Evolutionary conservation across 176 grass and related monocot genomes (phyloP), one percentile per base, ranked within the genome.

Genomic region (Rhynchospora breviuscula): DNA sequence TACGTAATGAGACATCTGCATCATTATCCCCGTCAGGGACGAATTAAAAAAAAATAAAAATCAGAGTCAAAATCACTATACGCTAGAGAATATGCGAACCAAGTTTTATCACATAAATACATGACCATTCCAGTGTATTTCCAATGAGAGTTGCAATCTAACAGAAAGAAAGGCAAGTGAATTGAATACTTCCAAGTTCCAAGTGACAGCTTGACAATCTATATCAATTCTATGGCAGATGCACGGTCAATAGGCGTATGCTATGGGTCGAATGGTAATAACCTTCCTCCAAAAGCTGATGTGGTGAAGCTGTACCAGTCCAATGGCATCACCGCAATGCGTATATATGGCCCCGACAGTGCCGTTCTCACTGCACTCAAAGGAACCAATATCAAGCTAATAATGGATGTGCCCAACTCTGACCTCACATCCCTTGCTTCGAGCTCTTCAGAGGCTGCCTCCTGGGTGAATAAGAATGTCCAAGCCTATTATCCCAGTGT

Each of bases 291-390:
- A 43, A 72, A n/a, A 13, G 18, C 19, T 31, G 81, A 92, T 17
- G 87, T 90, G 3, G 88, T 92, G 17, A 87, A 85, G 62, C 85
- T 96, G 2, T 96, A 84, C 90, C 85, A 79, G n/a, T 88, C 90
- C 53, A 77, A 61, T 10, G 87, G 85, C 29, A 93, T 96, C 85
- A 65, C 35, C 6, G 63, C 63, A 12, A 91, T 94, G 86, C 83
- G 90, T 79, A 89, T 94, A 69, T 94, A 91, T 81, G 66, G 21
- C 53, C 58, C 84, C 0, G 77, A 90, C 58, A 2, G 22, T 25
- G 25, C 25, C 65, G 45, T 83, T 17, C 84, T 91, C 6, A 10
- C 21, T 0, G 92, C 90, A 1, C 86, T 94, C 0, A 59, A 58
- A 82, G 82, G 83, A 53, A 58, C 2, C 12, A 59, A 48, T 60